These are phyloP conservation scores for Lipomyces yarrowii DNA, from an alignment of 1,139 yeast species.

Conservation along the genomic window DNA sequence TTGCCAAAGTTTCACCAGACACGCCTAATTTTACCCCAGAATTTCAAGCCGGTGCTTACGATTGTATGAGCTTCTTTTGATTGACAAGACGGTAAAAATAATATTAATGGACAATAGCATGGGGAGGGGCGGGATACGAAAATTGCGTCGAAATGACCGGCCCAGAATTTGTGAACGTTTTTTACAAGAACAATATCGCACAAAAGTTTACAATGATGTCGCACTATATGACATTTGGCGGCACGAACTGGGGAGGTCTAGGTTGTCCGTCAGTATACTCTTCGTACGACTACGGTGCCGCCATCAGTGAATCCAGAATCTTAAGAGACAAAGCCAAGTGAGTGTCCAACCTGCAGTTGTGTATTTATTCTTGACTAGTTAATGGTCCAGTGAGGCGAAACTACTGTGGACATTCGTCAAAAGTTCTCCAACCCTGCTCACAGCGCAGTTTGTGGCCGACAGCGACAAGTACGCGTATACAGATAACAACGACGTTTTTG, in stretches of 20 bases:
- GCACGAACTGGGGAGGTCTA: conserved; percentile 27
- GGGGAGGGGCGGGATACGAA: conserved; percentile 27
- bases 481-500: conserved; percentile 21
- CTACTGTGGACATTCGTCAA: conserved; percentile 22
- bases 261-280: conserved; percentile 21
- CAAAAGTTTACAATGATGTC: conserved; percentile 25
- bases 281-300: conserved; percentile 25
- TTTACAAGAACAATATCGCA: conserved; percentile 16
- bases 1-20: background rate
- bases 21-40: conserved; percentile 19
- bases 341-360: background rate
- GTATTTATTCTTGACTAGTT: background rate
- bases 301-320: conserved; percentile 18
- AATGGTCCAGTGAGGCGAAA: conserved; percentile 12
- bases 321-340: conserved; percentile 20
- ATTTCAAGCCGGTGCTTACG: conserved; percentile 23
- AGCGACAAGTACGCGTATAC: conserved; percentile 12
- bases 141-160: conserved; percentile 12
- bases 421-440: conserved; percentile 11
- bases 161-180: conserved; percentile 17
- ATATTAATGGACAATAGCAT: background rate
- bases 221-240: conserved; percentile 19
- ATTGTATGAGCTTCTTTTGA: background rate
- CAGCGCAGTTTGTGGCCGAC: conserved; percentile 15
- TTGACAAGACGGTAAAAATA: background rate